phyloP scores from a whole-genome alignment of 805 yeast species.

The Cyberlindnera nakhonratchasimensis region DNA sequence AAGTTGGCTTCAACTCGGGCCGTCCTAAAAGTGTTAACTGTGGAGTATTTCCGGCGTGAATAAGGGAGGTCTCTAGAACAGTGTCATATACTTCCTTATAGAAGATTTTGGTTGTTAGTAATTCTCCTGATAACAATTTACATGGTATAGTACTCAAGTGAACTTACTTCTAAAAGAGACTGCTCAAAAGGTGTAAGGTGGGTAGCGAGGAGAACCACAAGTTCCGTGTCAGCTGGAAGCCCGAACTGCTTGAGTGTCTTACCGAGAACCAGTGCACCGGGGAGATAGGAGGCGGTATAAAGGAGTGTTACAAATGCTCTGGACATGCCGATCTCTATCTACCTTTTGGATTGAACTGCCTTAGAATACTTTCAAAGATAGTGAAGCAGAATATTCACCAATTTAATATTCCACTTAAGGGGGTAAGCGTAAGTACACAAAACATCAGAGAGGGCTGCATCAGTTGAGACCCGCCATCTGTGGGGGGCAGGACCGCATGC shows the following conservation, averaged over 20 bases:
- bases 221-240: slow-evolving; percentile 12
- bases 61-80: slow-evolving; percentile 28
- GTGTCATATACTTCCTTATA: slow-evolving; percentile 19
- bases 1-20: slow-evolving; percentile 51
- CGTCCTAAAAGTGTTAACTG: slow-evolving; percentile 39
- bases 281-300: slow-evolving; percentile 48
- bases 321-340: slow-evolving; percentile 10
- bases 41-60: slow-evolving; percentile 20
- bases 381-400: too few relatives aligned
- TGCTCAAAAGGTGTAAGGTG: slow-evolving; percentile 19
- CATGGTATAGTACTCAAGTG: too few relatives aligned
- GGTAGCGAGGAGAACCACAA: slow-evolving; percentile 24
- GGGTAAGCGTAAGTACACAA: slow-evolving; percentile 2
- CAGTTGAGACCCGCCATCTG: background rate
- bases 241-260: slow-evolving; percentile 29
- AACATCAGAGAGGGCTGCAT: background rate
- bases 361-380: too few relatives aligned
- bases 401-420: too few relatives aligned
- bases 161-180: slow-evolving; percentile 16
- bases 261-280: slow-evolving; percentile 56
- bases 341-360: too few relatives aligned
- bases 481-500: background rate
- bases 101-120: background rate
- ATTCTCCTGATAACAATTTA: too few relatives aligned
- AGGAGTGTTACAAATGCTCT: slow-evolving; percentile 46